Evolutionary conservation across 495 filamentous ascomycete species (phyloP), one percentile per base, ranked within the genome.

Genomic region (Daldinia bambusicola): DNA sequence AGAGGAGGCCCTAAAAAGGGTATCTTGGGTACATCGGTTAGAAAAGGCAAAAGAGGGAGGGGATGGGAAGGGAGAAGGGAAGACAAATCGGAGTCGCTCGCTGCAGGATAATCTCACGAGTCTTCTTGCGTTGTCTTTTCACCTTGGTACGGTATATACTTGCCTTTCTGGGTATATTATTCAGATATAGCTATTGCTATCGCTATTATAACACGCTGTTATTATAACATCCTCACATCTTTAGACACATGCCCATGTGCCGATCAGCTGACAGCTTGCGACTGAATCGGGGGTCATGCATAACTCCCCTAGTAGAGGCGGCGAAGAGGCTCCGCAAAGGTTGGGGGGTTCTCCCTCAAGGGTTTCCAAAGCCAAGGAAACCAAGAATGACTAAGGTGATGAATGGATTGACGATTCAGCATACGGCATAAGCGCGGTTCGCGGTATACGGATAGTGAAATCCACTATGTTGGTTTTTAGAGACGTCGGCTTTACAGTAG

Each of bases 151-250:
- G 70, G 70, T 66, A 69, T 69, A 69, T 69, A 73, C 70, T 73
- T 73, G 70, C 70, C 70, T 69, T 12, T 63, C 69, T 73, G 60
- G 70, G 70, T 69, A 72, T 68, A 72, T 69, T 69, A 58, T 65
- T 68, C 64, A 30, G 41, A 72, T 40, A 32, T 30, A 38, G 34
- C 37, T 22, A 63, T 40, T 60, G 60, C 50, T 63, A 63, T 40
- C 55, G 60, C 50, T 63, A 55, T 67, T 64, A 71, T 71, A 71
- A 48, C 63, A 67, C 37, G 16, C 45, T 43, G 45, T 59, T 63
- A 63, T 45, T 63, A 62, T 57, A 70, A 48, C 18, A 48, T 12
- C 43, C 18, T 31, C 4, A 55, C 18, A 10, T 22, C 30, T 45
- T 55, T 57, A 43, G 62, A 53, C 12, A 43, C 60, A 56, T 63